Evolutionary conservation across 2,329 filamentous ascomycete species (phyloP), one percentile per base, ranked within the genome.

Genomic region (Mariannaea sp.): DNA sequence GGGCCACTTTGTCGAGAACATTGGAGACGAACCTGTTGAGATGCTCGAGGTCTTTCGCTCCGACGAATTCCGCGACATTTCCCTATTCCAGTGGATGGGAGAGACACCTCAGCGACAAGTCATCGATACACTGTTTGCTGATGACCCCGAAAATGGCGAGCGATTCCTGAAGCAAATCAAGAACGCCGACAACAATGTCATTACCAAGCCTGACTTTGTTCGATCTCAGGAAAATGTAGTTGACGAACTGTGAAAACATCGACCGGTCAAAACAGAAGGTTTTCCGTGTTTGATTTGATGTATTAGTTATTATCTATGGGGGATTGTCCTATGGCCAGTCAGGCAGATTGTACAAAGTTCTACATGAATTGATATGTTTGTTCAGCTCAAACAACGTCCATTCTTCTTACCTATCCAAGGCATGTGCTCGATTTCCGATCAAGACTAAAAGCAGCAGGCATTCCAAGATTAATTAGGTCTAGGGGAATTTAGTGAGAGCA

Each of bases 1-100:
- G 79, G 89, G 87, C 3, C 88, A 92, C 67, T 92, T 90, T 67
- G 87, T 93, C 48, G 88, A 93, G 77, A 92, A 92, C 63, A 83
- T 90, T 33, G 85, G 88, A n/a, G 83, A 89, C 42, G 87, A 91
- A 68, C 82, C 87, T 14, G 72, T 92, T 2, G 85, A 90, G 67
- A 88, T 92, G 70, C 74, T 92, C 9, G 89, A 92, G 71, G 84
- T 92, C 13, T 88, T 92, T 73, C 79, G 85, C 43, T 81, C 86
- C 0, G 83, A 88, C 59, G 79, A 85, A 68, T 92, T 91, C 67
- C 77, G 85, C 57, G 87, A 90, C 66, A 88, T 90, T 61, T 87
- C 83, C 0, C 75, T 90, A 14, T 89, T 89, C 72, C 85, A 90
- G 73, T 90, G 87, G 87, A 77, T 90, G 70, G 87, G 86, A 4